Evolutionary conservation across 768 basidiomycete species (phyloP), one percentile per base, ranked within the genome.

Genomic region (Macrolepiota fuliginosa): DNA sequence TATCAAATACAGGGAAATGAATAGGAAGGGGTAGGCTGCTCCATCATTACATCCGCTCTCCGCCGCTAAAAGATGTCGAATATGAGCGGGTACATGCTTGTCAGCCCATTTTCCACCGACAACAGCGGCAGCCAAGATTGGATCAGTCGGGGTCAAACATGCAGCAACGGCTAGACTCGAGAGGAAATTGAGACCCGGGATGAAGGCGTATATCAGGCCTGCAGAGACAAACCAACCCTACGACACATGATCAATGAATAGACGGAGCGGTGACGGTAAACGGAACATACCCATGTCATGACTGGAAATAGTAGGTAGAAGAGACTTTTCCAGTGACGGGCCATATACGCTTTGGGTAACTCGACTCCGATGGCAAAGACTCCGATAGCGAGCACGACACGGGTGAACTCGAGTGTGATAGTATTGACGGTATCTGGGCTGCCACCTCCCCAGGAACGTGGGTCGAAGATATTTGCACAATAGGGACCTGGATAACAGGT

Each of bases 311-410:
- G 80, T 1, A 99, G 78, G 73, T 93, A 94, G 55, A 90, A 81
- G 3, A 99, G 69, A 65, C 92, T 94, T 69, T 83, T 88, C 94
- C 95, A 97, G 69, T 98, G 97, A n/a, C 86, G 83, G 22, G 81
- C 78, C 84, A 98, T 91, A 75, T 98, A 99, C 3, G 92, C 92
- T 76, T 95, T 94, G 24, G 97, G 97, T 71, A 98, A 79, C 71
- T 99, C 97, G 24, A 98, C 97, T 15, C 97, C 97, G 57, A 99
- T 93, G 7, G 96, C 96, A 72, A 99, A 99, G 0, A 99, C 96
- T 19, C 94, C 94, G 57, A 98, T 91, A 15, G 96, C 97, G 35
- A 99, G 85, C 49, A 98, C 91, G 60, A 98, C 88, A 15, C 97
- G 84, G 9, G 93, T 95, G 68, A 90, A 82, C 74, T 99, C 97